These are phyloP conservation scores for Ilyonectria mors-panacis DNA, from an alignment of 2,329 filamentous ascomycete genomes.

Conservation along the genomic window DNA sequence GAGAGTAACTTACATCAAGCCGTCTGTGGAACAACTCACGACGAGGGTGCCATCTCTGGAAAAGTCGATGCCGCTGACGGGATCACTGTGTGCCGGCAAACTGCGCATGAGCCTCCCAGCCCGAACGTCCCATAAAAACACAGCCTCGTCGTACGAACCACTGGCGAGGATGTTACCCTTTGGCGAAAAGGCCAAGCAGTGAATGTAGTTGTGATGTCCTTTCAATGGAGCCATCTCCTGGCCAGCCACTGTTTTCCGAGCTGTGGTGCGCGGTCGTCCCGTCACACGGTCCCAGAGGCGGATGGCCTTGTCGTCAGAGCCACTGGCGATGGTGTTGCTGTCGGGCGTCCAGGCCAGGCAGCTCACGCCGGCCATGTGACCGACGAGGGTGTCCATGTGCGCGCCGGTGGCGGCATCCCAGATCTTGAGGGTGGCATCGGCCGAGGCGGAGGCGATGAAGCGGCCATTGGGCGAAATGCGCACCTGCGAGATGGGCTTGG, in stretches of 20 bases:
- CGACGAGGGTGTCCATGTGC: constrained; percentile 90
- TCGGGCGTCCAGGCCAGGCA: constrained; percentile 96
- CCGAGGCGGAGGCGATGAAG: constrained; percentile 91
- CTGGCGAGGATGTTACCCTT: constrained; percentile 98
- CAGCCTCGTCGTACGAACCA: constrained; percentile 96
- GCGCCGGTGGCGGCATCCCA: constrained; percentile 86
- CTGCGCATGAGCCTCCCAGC: constrained; percentile 90
- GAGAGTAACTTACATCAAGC: constrained; percentile 76
- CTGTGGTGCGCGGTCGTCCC: constrained; percentile 67
- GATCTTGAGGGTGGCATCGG: constrained; percentile 91
- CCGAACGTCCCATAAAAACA: constrained; percentile 96
- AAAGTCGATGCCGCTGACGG: constrained; percentile 94
- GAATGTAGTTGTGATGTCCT: constrained; percentile 97
- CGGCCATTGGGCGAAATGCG: constrained; percentile 92
- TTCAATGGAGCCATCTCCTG: constrained; percentile 72
- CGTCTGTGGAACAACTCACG: constrained; percentile 92
- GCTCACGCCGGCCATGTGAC: constrained; percentile 92
- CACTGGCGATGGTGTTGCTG: constrained; percentile 87
- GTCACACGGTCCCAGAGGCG: constrained; percentile 87
- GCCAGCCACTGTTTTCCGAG: constrained; percentile 53
- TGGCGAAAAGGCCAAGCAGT: constrained; percentile 94
- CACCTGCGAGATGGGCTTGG: constrained; percentile 84
- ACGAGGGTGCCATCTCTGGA: constrained; percentile 93
- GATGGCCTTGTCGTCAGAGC: constrained; percentile 96
- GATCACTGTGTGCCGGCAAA: constrained; percentile 94